Base-by-base conservation (phyloP, 345 rosid species). In the Populus euphratica region DNA sequence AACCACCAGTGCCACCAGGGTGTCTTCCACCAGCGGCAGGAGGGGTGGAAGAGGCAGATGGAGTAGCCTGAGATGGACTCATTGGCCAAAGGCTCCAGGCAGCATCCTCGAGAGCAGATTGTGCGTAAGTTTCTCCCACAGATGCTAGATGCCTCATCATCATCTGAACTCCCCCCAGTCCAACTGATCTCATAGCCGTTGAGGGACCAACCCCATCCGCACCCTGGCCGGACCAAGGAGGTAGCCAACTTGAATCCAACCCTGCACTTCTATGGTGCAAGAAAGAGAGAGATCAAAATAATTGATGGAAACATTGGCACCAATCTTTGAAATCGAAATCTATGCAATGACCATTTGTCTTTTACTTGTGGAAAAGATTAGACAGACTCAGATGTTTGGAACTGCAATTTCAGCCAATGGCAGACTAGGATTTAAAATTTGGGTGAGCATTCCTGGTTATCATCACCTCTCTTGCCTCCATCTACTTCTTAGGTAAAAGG, bases 141-240 rank as follows among this genome's bases (percentile, higher is more conserved):
- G 96, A 91, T 77, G 99, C 97, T 80, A 96, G 94, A 85, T 96
- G 98, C 84, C 99, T 93, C 99, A 96, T 92, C 98, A 96, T 89
- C 98, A 92, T 88, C 89, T 96, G 97, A 81, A 96, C 98, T 79
- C 98, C 85, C 43, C 92, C 93, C 76, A 93, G 73, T 63, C 98
- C 97, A 83, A 82, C 97, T 7, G 99, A 83, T 87, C 97, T 84
- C 70, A 80, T 81, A 35, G 87, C 86, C n/a, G 89, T 91, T 52
- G 99, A 96, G 74, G 99, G 94, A 77, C 99, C 98, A 65, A 97
- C 97, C 38, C 90, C 94, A 85, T 96, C 98, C 47, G 84, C 81
- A 83, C 90, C 89, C 77, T 90, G 97, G 84, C 81, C 81, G 67
- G 93, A 91, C 96, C 91, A 95, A 83, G 87, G 52, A 61, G 87